Evolutionary conservation across 2,329 filamentous ascomycete species (phyloP).

Genomic region (Alternaria alternata): DNA sequence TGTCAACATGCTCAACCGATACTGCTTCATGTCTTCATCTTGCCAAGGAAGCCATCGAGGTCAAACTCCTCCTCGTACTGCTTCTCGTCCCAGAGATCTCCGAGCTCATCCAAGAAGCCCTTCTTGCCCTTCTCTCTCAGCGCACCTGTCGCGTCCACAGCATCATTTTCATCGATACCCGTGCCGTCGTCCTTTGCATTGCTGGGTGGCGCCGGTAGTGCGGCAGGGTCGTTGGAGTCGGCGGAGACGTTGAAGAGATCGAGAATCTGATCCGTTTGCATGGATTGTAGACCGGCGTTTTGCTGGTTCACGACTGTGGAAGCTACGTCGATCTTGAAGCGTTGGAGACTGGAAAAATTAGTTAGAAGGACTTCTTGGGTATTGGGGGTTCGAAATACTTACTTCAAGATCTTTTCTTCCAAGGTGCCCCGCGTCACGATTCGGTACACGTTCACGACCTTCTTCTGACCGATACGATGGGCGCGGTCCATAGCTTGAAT

Average conservation of each 20-base stretch:
- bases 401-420: slow-evolving; percentile 96
- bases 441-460: slow-evolving; percentile 98
- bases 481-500: slow-evolving; percentile 99
- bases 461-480: slow-evolving; percentile 98
- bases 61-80: slow-evolving; percentile 99
- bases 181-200: slow-evolving; percentile 68
- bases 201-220: slow-evolving; percentile 62
- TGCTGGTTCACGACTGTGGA: slow-evolving; percentile 99
- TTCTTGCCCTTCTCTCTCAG: slow-evolving; percentile 96
- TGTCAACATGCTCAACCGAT: background rate
- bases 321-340: slow-evolving; percentile 99
- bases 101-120: slow-evolving; percentile 92
- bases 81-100: slow-evolving; percentile 95
- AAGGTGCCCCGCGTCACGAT: slow-evolving; percentile 94
- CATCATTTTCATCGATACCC: slow-evolving; percentile 85
- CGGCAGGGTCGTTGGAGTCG: slow-evolving; percentile 62
- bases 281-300: slow-evolving; percentile 90
- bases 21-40: slow-evolving; percentile 70
- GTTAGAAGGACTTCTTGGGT: slow-evolving; percentile 14
- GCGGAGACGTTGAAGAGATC: slow-evolving; percentile 85
- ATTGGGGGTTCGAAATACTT: slow-evolving; percentile 44
- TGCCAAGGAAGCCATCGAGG: slow-evolving; percentile 92
- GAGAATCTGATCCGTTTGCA: slow-evolving; percentile 98
- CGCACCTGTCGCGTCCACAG: slow-evolving; percentile 81
- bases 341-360: slow-evolving; percentile 73